A percentile compares a stretch with the other conserved stretches of the same genome.
Conservation (phyloP, 2,329 filamentous ascomycete species). For the Pseudogymnoascus sp. region DNA sequence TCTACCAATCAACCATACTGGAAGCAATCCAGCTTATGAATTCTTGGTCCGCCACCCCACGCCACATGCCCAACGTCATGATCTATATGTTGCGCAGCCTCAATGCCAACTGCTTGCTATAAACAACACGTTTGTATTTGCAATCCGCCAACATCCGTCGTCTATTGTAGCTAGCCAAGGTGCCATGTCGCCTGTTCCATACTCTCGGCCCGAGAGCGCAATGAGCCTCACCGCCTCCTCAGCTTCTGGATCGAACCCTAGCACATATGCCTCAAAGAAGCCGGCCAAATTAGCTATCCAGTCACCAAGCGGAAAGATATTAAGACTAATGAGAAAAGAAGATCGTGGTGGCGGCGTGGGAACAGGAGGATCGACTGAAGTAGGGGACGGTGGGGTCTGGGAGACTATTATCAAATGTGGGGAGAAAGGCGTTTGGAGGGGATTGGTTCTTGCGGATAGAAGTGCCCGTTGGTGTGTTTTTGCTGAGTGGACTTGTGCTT, state of each 20-base stretch:
- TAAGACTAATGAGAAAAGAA: slow-evolving; percentile 75
- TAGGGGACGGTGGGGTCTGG: slow-evolving; percentile 67
- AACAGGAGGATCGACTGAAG: slow-evolving; percentile 42
- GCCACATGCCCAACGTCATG: slow-evolving; percentile 92
- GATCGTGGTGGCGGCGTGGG: slow-evolving; percentile 40
- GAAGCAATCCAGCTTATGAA: slow-evolving; percentile 88
- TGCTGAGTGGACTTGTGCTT: slow-evolving; percentile 59
- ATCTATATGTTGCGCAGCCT: slow-evolving; percentile 93
- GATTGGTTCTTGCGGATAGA: slow-evolving; percentile 72
- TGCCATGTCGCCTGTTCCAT: slow-evolving; percentile 46
- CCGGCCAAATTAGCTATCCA: slow-evolving; percentile 95
- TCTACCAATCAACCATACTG: slow-evolving; percentile 81
- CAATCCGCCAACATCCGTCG: slow-evolving; percentile 84
- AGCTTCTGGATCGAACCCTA: slow-evolving; percentile 49
- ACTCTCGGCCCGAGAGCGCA: slow-evolving; percentile 50
- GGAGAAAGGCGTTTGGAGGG: slow-evolving; percentile 72
- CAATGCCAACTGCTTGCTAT: slow-evolving; percentile 81
- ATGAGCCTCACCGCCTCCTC: slow-evolving; percentile 57
- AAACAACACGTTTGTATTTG: slow-evolving; percentile 98
- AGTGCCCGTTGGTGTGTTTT: slow-evolving; percentile 89
- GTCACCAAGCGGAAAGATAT: slow-evolving; percentile 87
- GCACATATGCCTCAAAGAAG: slow-evolving; percentile 57
- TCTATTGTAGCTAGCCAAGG: slow-evolving; percentile 34
- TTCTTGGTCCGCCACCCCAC: slow-evolving; percentile 91
- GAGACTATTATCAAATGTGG: slow-evolving; percentile 88